Percentiles rank a stretch among this genome's conserved stretches.
Conservation (phyloP, 1,284 basidiomycete species). For the Fomitopsis pinicola region DNA sequence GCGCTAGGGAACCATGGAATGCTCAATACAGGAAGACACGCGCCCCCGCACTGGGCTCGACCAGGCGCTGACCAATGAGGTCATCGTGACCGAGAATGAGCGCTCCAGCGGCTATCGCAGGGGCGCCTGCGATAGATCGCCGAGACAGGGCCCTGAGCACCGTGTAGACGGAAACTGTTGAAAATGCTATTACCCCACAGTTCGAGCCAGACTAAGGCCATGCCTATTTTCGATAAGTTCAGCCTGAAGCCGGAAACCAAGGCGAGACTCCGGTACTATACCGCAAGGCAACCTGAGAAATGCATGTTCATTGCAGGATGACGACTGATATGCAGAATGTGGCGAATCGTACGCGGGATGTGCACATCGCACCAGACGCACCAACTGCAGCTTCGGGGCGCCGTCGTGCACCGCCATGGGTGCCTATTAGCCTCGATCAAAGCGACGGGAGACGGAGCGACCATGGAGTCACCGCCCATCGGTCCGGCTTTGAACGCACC, state of each 20-base stretch:
- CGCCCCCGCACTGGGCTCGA: not conserved
- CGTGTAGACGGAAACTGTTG: no score
- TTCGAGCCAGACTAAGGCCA: no score
- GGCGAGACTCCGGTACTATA: not conserved
- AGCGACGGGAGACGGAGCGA: not conserved
- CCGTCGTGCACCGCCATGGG: not conserved
- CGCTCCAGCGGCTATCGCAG: not conserved
- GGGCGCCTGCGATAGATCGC: no score
- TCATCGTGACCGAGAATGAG: not conserved
- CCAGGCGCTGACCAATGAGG: not conserved
- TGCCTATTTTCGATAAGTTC: no score
- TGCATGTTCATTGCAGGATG: not conserved
- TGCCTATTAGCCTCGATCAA: not conserved
- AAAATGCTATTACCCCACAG: no score
- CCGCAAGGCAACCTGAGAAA: no score
- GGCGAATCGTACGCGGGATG: not conserved
- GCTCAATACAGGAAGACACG: not conserved
- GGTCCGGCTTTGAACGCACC: no score
- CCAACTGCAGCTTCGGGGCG: not conserved
- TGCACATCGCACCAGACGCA: not conserved
- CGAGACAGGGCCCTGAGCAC: no score
- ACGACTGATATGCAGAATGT: not conserved
- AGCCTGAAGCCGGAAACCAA: no score
- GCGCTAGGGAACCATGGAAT: not conserved
- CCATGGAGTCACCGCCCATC: not conserved